Percentiles rank a stretch among this genome's conserved stretches.
These are phyloP conservation scores for Phytomonas francai DNA, from an alignment of 208 protist species.

Conservation along the genomic window DNA sequence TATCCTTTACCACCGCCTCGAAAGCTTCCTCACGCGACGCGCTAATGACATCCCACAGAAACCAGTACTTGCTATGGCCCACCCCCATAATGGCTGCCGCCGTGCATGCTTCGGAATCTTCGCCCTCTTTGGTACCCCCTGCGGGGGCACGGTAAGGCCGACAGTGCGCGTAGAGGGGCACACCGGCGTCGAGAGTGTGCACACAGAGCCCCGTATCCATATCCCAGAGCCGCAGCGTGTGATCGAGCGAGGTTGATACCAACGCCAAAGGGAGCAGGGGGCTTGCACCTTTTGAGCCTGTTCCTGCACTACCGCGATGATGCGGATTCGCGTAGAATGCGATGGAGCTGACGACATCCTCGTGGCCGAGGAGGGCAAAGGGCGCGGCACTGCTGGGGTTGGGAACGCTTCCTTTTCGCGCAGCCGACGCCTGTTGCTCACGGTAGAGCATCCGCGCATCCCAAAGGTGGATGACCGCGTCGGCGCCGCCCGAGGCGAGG, in stretches of 20 bases:
- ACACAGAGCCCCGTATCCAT: slow-evolving; percentile 51
- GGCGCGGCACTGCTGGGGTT: slow-evolving; percentile 18
- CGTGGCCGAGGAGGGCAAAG: slow-evolving; percentile 55
- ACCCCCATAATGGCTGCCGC: slow-evolving; percentile 19
- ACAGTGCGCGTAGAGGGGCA: slow-evolving; percentile 59
- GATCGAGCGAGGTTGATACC: slow-evolving; percentile 72
- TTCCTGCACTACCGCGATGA: background rate
- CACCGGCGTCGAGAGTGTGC: slow-evolving; percentile 30
- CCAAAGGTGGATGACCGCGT: slow-evolving; percentile 68
- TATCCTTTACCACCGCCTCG: slow-evolving; percentile 19
- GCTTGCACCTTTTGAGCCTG: background rate
- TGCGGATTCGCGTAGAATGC: slow-evolving; percentile 41
- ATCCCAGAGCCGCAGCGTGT: slow-evolving; percentile 70
- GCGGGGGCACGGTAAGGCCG: slow-evolving; percentile 13
- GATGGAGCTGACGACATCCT: slow-evolving; percentile 78
- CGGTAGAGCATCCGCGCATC: slow-evolving; percentile 55
- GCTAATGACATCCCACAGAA: slow-evolving; percentile 38
- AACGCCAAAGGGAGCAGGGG: slow-evolving; percentile 45
- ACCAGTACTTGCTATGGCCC: slow-evolving; percentile 56
- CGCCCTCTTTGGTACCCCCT: background rate
- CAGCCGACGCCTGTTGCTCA: slow-evolving; percentile 6
- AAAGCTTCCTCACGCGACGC: slow-evolving; percentile 7
- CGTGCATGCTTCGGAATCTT: background rate
- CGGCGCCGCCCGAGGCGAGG: slow-evolving; percentile 61
- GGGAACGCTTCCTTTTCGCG: slow-evolving; percentile 16